These are phyloP conservation scores for Glycine latifolia DNA, from an alignment of 306 rosid genomes.

Conservation along the genomic window DNA sequence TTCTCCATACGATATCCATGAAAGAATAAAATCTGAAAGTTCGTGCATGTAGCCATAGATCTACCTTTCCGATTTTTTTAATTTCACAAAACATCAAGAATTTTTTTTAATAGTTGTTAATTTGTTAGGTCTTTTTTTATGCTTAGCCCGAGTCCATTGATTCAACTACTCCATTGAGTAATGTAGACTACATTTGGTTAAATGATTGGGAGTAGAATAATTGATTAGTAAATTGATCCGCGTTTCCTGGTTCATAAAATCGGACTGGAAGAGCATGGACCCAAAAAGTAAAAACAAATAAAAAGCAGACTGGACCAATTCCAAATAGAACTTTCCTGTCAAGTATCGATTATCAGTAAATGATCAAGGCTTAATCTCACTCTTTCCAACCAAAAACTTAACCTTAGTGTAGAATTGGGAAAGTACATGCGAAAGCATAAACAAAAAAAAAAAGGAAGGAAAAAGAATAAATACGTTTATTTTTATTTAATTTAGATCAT, in stretches of 20 bases:
- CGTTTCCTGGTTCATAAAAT: background rate
- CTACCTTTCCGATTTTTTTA: conserved; percentile 27
- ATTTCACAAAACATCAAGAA: background rate
- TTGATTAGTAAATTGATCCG: background rate
- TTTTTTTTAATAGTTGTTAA: too few relatives aligned
- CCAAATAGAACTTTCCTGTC: background rate
- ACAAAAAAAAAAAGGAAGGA: too few relatives aligned
- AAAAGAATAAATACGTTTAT: background rate
- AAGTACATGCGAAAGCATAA: too few relatives aligned
- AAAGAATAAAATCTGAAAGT: conserved; percentile 47
- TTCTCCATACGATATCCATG: conserved; percentile 7
- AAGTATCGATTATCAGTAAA: background rate
- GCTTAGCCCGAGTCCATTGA: background rate
- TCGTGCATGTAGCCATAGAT: conserved; percentile 32
- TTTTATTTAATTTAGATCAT: background rate
- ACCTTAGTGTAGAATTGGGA: background rate
- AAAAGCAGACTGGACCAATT: background rate
- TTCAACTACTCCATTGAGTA: background rate
- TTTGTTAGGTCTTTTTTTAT: background rate
- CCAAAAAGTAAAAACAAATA: background rate
- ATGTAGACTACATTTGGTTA: too few relatives aligned
- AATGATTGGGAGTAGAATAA: background rate
- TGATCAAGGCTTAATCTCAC: background rate
- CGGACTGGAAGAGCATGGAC: background rate
- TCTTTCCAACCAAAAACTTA: too few relatives aligned